Evolutionary conservation across 164 flowering plant species (phyloP), one percentile per base, ranked within the genome.

Genomic region (Annona cherimola): DNA sequence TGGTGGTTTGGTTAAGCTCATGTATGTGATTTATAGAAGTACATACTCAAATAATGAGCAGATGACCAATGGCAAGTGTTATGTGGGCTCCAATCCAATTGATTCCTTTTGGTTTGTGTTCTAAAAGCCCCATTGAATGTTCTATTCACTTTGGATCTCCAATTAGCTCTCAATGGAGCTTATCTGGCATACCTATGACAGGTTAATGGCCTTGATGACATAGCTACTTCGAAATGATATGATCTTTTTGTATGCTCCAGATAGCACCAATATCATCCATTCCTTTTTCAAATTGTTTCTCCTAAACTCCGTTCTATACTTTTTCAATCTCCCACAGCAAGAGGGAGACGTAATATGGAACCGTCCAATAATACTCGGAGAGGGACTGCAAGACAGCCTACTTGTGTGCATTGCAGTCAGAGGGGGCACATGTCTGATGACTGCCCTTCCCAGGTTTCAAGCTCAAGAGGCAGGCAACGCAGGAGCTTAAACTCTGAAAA

Each of bases 391-490:
- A 81, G 86, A 75, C 89, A 77, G 55, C 71, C 41, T 67, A 74
- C 81, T 65, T 89, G 94, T 71, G 71, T 64, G 2, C 81, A 86
- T 81, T 92, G 98, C 75, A 82, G 87, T 74, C 91, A 87, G 77
- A 74, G 79, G 14, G 91, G 92, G 64, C 96, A 90, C 82, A 73
- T 87, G 76, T 86, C 94, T 35, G 77, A 71, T 75, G 80, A 81
- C 69, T 92, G 92, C 73, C 96, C 94, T 76, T 82, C 87, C 45
- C 85, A 79, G 61, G 18, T 54, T 65, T 66, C 69, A 4, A 39
- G 3, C 18, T 39, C 74, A 39, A 61, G 68, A 46, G 45, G 69
- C 45, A n/a, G 35, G 64, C 69, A 50, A 40, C 43, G 3, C 39
- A 77, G 82, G 61, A 76, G 42, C 46, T 45, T 6, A 69, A 81